Base-by-base conservation (phyloP, 306 rosid genomes). In the Geum urbanum region DNA sequence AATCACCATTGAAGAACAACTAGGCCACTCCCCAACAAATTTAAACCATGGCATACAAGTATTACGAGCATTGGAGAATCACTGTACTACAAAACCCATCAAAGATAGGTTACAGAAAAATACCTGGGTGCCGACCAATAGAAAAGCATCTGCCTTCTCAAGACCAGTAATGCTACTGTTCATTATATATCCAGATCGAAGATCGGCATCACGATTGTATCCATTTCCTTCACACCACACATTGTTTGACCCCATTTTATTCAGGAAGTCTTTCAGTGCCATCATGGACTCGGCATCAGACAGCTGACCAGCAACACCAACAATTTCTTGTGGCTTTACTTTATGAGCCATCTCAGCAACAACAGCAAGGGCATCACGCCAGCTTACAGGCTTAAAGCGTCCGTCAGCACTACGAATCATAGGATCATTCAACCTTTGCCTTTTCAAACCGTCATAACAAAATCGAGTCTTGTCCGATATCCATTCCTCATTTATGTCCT, bases 401-500 rank as follows among this genome's bases (percentile, higher is more conserved):
- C 99, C 99, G 83, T 95, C 97, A 72, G 92, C 78, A 80, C 88
- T 92, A 71, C 97, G 97, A 74, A 95, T 82, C 99, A 95, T 91
- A 41, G 97, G 99, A 80, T 95, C 99, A 79, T 89, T 95, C 70
- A 95, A 79, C 79, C 99, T 91, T 82, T 95, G 99, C 78, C 99
- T 95, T 86, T 95, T 95, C 82, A 95, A 88, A 74, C 99, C 99
- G 73, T 95, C 99, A 83, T 91, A 95, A 70, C 92, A 89, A 63
- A 95, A 95, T 52, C 97, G 97, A 76, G 97, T 95, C 81, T 95
- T 95, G 81, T 95, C 99, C 47, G 99, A 95, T 82, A 95, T 95
- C 97, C 99, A 95, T 78, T 95, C 99, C 80, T 95, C 99, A 82
- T 95, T 95, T 77, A 95, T 89, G 79, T 91, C 97, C 99, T 95